Evolutionary conservation across 108 stramenopile genomes (phyloP), one percentile per base, ranked within the genome.

Genomic region (Discostella stelligeroides): DNA sequence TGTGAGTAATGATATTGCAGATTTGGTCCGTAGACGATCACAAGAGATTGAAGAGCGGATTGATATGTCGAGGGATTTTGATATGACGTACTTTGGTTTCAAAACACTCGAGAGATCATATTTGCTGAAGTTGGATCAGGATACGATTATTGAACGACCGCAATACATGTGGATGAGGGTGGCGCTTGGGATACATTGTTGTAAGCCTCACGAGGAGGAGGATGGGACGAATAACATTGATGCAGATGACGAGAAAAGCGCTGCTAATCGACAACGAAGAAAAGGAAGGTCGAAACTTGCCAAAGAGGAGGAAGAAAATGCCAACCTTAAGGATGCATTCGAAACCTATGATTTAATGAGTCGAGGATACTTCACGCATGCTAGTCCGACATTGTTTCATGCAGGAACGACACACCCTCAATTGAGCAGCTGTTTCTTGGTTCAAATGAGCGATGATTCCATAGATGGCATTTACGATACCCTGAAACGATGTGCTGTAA

Each of bases 141-240:
- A 85, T 17, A 62, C 49, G 27, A 64, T 92, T 21, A 72, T 93
- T 47, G 98, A 99, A 85, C 84, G 96, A 47, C 98, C 98, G 15
- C 97, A 98, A 69, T 95, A 98, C 73, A 84, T 98, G 70, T 86
- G 96, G 76, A 99, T 99, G 98, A 88, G 98, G 41, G 98, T 99
- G 20, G 94, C 98, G 12, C 62, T 98, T 63, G 98, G 98, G 18
- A 97, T 99, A 67, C 97, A 98, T 72, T 96, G 96, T 65, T 55
- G 70, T 17, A 60, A 40, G 18, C 20, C 37, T 34, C 63, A 40
- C 14, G 63, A 59, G 30, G 41, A 47, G 7, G 66, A 38, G 10
- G 39, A 21, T 17, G 39, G 20, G 28, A 15, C 53, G 28, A 54
- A 50, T 1, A 0, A 39, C 8, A 50, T n/a, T 34, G 6, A 6